These are phyloP conservation scores for Kernera saxatilis DNA, from an alignment of 345 rosid species.

Conservation along the genomic window DNA sequence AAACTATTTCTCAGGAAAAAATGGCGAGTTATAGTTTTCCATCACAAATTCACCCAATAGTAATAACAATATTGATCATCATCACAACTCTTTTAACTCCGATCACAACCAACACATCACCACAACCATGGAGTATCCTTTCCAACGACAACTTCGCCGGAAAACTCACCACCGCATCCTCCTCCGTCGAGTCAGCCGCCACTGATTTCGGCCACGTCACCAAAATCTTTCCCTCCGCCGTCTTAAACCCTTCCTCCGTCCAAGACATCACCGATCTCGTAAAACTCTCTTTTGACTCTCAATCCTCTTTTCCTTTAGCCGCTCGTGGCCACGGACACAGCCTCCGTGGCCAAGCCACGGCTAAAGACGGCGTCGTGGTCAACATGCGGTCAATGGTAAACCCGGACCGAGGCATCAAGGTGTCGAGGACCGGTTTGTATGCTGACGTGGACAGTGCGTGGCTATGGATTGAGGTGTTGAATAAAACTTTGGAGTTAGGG, in stretches of 20 bases:
- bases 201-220: slow-evolving; percentile 62
- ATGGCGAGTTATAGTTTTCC: slow-evolving; percentile 16
- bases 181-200: slow-evolving; percentile 39
- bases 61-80: slow-evolving; percentile 3
- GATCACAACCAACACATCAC: slow-evolving; percentile 20
- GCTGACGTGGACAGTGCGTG: slow-evolving; percentile 67
- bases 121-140: slow-evolving; percentile 29
- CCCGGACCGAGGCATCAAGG: slow-evolving; percentile 13
- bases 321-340: slow-evolving; percentile 86
- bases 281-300: slow-evolving; percentile 30
- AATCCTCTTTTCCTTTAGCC: slow-evolving; percentile 41
- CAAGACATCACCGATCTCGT: slow-evolving; percentile 49
- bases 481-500: slow-evolving; percentile 50
- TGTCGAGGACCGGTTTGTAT: slow-evolving; percentile 32
- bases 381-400: slow-evolving; percentile 54
- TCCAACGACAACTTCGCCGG: slow-evolving; percentile 17
- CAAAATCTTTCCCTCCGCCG: slow-evolving; percentile 49
- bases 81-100: slow-evolving; percentile 21
- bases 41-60: not conserved
- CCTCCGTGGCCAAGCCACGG: slow-evolving; percentile 71
- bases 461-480: slow-evolving; percentile 79
- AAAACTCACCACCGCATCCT: slow-evolving; percentile 23
- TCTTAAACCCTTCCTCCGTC: slow-evolving; percentile 55
- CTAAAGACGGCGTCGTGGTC: slow-evolving; percentile 59
- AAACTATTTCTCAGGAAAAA: not conserved